These are phyloP conservation scores for Eimeria tenella DNA, from an alignment of 169 alveolate genomes.

Conservation along the genomic window DNA sequence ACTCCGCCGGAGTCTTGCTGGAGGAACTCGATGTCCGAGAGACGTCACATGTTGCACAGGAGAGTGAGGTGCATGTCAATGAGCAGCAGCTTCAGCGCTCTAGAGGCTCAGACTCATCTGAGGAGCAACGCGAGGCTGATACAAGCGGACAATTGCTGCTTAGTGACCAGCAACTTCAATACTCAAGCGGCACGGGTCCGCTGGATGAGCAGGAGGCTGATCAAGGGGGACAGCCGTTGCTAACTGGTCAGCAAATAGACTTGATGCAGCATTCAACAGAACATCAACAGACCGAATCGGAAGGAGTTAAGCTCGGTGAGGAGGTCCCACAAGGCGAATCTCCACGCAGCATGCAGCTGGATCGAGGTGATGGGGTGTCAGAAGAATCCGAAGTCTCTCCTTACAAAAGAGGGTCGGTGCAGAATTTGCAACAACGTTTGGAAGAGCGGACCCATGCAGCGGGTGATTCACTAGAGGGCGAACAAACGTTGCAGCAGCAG, in stretches of 20 bases:
- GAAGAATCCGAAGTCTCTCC: neutral
- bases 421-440: neutral
- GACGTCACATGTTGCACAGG: neutral
- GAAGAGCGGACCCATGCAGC: neutral
- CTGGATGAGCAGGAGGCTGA: constrained; percentile 12
- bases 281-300: too few species aligned
- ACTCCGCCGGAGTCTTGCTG: neutral
- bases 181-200: neutral
- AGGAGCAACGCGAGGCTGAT: neutral
- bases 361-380: neutral
- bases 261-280: too few species aligned
- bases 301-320: neutral
- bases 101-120: neutral
- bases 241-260: neutral
- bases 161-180: neutral
- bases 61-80: neutral
- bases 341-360: neutral
- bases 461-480: neutral
- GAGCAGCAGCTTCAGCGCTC: neutral
- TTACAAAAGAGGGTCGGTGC: too few species aligned
- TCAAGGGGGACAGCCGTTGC: neutral
- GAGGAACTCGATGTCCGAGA: neutral
- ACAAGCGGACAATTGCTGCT: neutral
- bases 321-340: neutral
- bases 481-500: neutral